Evolutionary conservation across 768 basidiomycete species (phyloP).

Genomic region (Termitomyces sp.): DNA sequence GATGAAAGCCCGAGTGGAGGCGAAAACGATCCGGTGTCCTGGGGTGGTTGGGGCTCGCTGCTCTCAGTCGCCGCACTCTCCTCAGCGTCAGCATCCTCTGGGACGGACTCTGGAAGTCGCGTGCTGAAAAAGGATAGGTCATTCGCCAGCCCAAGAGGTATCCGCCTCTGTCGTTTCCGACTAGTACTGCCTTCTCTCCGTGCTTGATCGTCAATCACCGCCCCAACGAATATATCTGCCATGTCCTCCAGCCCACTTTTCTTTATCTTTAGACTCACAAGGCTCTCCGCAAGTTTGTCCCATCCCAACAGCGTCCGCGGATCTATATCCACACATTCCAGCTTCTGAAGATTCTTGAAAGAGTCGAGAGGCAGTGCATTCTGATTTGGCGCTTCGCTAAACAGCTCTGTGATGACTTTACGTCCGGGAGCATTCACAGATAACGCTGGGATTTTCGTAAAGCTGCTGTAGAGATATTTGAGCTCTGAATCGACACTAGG

Average conservation of each 20-base stretch:
- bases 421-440: constrained; percentile 60
- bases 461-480: constrained; percentile 84
- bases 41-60: constrained; percentile 11
- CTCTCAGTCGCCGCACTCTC: constrained; percentile 15
- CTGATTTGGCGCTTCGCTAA: constrained; percentile 63
- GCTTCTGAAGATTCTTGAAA: constrained; percentile 80
- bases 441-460: constrained; percentile 87
- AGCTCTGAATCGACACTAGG: constrained; percentile 68
- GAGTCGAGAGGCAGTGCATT: constrained; percentile 77
- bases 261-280: constrained; percentile 71
- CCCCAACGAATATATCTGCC: constrained; percentile 69
- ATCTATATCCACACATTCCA: constrained; percentile 79
- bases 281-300: constrained; percentile 69
- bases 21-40: constrained; percentile 19
- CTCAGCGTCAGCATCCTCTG: constrained; percentile 39
- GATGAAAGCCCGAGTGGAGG: constrained; percentile 43
- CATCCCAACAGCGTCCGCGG: constrained; percentile 80
- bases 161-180: constrained; percentile 42
- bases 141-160: constrained; percentile 33
- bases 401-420: constrained; percentile 65
- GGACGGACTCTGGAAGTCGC: constrained; percentile 53
- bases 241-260: constrained; percentile 83
- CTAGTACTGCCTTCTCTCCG: constrained; percentile 54
- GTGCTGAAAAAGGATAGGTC: constrained; percentile 48
- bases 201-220: constrained; percentile 76